A percentile compares a stretch with the other conserved stretches of the same genome.
phyloP scores from a whole-genome alignment of 768 basidiomycete species.

The Rubroboletus satanas region DNA sequence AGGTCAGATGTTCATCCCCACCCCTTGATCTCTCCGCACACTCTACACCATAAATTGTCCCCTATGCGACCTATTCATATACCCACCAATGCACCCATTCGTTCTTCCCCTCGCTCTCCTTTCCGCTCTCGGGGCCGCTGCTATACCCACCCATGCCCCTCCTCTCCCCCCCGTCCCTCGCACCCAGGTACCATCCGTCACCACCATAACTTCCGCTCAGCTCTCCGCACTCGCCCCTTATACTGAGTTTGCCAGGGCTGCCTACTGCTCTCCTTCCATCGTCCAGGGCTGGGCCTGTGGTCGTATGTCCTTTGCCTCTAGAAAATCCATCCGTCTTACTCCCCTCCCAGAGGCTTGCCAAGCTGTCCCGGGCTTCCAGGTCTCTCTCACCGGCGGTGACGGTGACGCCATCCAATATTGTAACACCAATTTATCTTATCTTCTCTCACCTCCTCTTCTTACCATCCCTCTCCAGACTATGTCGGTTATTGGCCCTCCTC shows the following conservation, averaged over 20 bases:
- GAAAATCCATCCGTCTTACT: background rate
- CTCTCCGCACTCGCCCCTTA: slow-evolving; percentile 42
- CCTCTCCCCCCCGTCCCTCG: background rate
- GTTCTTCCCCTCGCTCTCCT: background rate
- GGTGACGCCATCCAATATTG: slow-evolving; percentile 47
- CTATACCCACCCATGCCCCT: background rate
- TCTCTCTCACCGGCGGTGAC: slow-evolving; percentile 45
- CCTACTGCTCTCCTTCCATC: slow-evolving; percentile 44
- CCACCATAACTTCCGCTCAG: slow-evolving; percentile 26
- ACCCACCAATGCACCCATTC: background rate
- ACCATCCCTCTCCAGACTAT: slow-evolving; percentile 35
- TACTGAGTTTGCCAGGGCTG: slow-evolving; percentile 51
- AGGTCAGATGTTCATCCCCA: background rate
- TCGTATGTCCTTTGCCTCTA: slow-evolving; percentile 19
- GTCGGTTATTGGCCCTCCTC: slow-evolving; percentile 54
- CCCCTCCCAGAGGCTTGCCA: slow-evolving; percentile 27
- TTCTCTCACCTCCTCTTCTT: background rate
- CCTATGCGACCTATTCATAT: background rate
- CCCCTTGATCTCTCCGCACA: too few relatives aligned
- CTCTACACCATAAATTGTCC: background rate
- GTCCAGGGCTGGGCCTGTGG: slow-evolving; percentile 45
- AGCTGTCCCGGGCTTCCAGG: slow-evolving; percentile 40
- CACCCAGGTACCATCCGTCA: slow-evolving; percentile 9
- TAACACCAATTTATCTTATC: slow-evolving; percentile 18
- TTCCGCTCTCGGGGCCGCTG: background rate